Conservation (phyloP, 345 rosid genomes). For the Eucalyptus erythrocorys region DNA sequence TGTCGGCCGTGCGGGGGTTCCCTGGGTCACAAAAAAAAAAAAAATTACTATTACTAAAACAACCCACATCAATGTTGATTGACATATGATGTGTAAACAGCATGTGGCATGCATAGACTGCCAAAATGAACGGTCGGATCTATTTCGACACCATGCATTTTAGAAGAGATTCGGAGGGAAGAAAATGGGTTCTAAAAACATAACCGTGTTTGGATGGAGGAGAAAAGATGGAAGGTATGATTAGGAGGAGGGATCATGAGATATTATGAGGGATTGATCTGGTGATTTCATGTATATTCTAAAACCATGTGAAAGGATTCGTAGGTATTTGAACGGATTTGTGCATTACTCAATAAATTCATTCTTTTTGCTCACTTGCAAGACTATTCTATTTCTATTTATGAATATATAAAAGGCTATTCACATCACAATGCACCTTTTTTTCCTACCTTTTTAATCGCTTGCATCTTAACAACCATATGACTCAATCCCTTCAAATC, state of each 20-base stretch:
- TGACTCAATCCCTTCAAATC: not conserved
- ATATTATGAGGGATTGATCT: not conserved
- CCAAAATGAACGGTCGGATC: not conserved
- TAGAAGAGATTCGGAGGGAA: not conserved
- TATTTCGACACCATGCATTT: not conserved
- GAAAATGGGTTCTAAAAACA: not conserved
- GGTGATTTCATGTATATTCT: not conserved
- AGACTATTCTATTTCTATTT: not conserved
- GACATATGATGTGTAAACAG: not conserved
- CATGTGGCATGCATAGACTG: not conserved
- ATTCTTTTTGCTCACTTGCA: not conserved
- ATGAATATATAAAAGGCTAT: not conserved
- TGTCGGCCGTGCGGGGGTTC: too few species aligned
- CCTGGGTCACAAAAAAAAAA: too few species aligned
- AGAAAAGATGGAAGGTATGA: not conserved
- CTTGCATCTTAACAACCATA: not conserved
- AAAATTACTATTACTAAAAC: not conserved
- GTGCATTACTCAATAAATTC: not conserved
- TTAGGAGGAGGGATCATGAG: not conserved
- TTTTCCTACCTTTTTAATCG: not conserved
- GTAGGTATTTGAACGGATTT: not conserved
- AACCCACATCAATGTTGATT: not conserved
- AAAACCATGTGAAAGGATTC: not conserved
- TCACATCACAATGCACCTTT: not conserved
- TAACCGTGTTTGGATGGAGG: not conserved